These are phyloP conservation scores for Cucumis hystrix DNA, from an alignment of 306 rosid genomes.

Conservation along the genomic window DNA sequence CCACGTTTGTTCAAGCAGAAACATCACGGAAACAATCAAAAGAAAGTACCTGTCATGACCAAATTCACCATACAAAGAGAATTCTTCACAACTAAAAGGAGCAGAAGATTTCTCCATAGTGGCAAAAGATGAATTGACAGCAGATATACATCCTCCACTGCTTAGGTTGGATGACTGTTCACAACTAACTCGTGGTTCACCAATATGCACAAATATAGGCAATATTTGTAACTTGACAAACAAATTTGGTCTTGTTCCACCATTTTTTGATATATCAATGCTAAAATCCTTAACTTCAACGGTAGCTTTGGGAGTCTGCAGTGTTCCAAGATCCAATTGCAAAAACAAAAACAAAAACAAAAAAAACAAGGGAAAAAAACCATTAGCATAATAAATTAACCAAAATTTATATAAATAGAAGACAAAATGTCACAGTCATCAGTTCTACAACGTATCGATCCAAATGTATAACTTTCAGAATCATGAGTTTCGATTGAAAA, in stretches of 20 bases:
- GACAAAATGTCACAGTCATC: background rate
- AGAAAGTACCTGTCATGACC: slow-evolving; percentile 79
- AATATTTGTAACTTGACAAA: slow-evolving; percentile 61
- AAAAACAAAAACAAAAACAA: background rate
- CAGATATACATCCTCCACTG: slow-evolving; percentile 44
- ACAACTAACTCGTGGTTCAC: slow-evolving; percentile 55
- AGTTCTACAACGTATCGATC: background rate
- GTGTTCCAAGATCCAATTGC: slow-evolving; percentile 20
- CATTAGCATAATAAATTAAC: slow-evolving; percentile 2
- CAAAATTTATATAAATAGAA: background rate
- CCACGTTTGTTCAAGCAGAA: background rate
- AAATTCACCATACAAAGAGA: slow-evolving; percentile 70
- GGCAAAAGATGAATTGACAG: slow-evolving; percentile 37
- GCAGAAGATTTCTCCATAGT: slow-evolving; percentile 50
- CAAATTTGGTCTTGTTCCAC: slow-evolving; percentile 55
- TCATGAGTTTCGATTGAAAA: background rate
- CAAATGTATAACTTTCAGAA: background rate
- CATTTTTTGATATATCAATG: slow-evolving; percentile 72
- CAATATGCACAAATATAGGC: slow-evolving; percentile 59
- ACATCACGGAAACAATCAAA: background rate
- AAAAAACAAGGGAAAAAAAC: background rate
- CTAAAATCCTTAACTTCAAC: slow-evolving; percentile 78
- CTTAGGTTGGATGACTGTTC: slow-evolving; percentile 53
- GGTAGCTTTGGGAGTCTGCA: slow-evolving; percentile 73
- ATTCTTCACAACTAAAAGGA: slow-evolving; percentile 60